phyloP scores from a whole-genome alignment of 805 yeast genomes.

The Blastobotrys americana region DNA sequence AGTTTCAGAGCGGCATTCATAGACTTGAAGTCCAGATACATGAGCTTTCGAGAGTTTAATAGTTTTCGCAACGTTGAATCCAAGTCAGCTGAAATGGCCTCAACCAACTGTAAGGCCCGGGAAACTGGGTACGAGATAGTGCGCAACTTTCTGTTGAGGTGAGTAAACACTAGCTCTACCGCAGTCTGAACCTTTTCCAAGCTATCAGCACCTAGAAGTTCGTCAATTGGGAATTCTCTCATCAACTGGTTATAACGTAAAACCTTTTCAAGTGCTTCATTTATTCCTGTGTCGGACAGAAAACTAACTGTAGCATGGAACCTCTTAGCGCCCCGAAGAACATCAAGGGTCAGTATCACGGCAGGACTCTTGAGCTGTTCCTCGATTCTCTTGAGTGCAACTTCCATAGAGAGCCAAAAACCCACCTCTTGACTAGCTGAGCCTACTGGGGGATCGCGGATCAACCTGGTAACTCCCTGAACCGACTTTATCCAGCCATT shows the following conservation, averaged over 20 bases:
- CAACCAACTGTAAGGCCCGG: slow-evolving; percentile 59
- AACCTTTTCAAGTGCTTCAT: slow-evolving; percentile 46
- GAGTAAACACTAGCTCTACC: slow-evolving; percentile 45
- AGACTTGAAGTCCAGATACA: slow-evolving; percentile 37
- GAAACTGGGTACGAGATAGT: slow-evolving; percentile 54
- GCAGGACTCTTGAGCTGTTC: slow-evolving; percentile 51
- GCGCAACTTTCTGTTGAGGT: slow-evolving; percentile 53
- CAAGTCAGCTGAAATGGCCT: slow-evolving; percentile 54
- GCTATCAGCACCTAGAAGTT: slow-evolving; percentile 42
- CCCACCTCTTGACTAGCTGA: slow-evolving; percentile 59
- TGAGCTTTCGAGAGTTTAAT: slow-evolving; percentile 35
- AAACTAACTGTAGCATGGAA: slow-evolving; percentile 73
- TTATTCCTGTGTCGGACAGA: slow-evolving; percentile 61
- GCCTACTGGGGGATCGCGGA: slow-evolving; percentile 50
- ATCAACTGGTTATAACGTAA: slow-evolving; percentile 54
- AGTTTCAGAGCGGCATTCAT: slow-evolving; percentile 33
- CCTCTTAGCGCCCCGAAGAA: slow-evolving; percentile 64
- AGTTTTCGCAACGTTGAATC: slow-evolving; percentile 38
- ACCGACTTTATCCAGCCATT: slow-evolving; percentile 68
- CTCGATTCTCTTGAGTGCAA: slow-evolving; percentile 47
- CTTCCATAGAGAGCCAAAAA: slow-evolving; percentile 72
- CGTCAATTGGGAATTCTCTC: slow-evolving; percentile 62
- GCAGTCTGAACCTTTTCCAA: slow-evolving; percentile 41
- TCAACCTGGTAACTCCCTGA: slow-evolving; percentile 47
- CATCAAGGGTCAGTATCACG: slow-evolving; percentile 49